Base-by-base conservation (phyloP, 768 basidiomycete species). In the Strobilomyces dryophilus region DNA sequence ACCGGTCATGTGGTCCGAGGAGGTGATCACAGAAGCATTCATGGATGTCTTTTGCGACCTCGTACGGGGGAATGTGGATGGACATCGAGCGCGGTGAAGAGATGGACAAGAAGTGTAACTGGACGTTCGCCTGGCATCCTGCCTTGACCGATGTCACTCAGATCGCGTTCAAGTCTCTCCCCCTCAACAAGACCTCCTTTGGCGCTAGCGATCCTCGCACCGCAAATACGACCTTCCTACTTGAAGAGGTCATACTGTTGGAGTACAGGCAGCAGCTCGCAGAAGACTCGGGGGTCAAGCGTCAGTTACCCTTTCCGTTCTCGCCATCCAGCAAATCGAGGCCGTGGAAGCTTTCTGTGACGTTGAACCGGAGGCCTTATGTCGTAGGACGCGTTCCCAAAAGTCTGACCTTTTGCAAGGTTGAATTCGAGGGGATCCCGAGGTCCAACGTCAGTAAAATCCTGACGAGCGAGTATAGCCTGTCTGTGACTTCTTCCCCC, bases 161-260 rank as follows among this genome's bases (percentile, higher is more conserved):
- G 88, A 82, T 95, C 47, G 92, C 95, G 65, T 95, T 86, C 76
- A 95, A 90, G 62, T 83, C 91, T 0, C 74, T 87, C 2, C 84
- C 89, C 45, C 31, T 78, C 57, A 49, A 66, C 43, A 61, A 60
- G 43, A 39, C 24, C 5, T n/a, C 54, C 12, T 1, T 61, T 40
- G 54, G 45, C 3, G 63, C 64, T 5, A 56, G 61, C 2, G 90
- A 94, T 64, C 90, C 90, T 0, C 79, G 93, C n/a, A 86, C 81
- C 2, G 74, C 83, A 1, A 76, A 82, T 0, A 79, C 84, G 0
- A 80, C 92, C 45, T 79, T 97, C 48, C 72, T 98, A 6, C 94
- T 92, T 58, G 94, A 99, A 70, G 97, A 98, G 69, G 89, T 92
- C 51, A 92, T 99, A 3, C 95, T 95, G 0, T 72, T 81, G 36